These are phyloP conservation scores for Nepenthes mirabilis DNA, from an alignment of 148 eudicot species.

Conservation along the genomic window DNA sequence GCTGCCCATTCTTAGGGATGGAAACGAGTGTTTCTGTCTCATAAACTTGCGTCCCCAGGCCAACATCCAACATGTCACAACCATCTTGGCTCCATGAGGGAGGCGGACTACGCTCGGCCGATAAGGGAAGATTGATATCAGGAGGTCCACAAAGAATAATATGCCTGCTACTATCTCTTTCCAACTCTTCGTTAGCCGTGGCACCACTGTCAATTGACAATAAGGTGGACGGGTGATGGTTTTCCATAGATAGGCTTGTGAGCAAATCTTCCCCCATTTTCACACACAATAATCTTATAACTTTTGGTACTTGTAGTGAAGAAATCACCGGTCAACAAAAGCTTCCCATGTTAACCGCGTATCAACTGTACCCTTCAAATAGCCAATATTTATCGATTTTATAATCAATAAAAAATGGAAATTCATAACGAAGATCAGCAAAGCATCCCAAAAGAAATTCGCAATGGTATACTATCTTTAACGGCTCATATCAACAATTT, in stretches of 20 bases:
- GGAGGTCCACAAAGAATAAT: slow-evolving; percentile 51
- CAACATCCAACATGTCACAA: slow-evolving; percentile 63
- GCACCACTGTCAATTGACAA: slow-evolving; percentile 71
- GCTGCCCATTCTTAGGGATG: slow-evolving; percentile 37
- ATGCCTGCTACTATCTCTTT: slow-evolving; percentile 40
- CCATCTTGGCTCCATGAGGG: slow-evolving; percentile 37
- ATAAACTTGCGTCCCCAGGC: slow-evolving; percentile 47
- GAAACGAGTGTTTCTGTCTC: slow-evolving; percentile 32
- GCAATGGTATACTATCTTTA: no score
- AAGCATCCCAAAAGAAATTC: no score
- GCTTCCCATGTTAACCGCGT: no score
- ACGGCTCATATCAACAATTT: no score
- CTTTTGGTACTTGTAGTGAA: no score
- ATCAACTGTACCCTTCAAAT: no score
- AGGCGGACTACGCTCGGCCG: slow-evolving; percentile 57
- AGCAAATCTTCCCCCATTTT: slow-evolving; percentile 50
- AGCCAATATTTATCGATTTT: no score
- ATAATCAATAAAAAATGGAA: no score
- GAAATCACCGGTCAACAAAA: no score
- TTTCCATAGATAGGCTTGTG: slow-evolving; percentile 51
- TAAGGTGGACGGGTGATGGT: slow-evolving; percentile 57
- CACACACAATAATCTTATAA: not conserved
- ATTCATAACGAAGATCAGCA: no score
- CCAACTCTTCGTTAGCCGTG: slow-evolving; percentile 45
- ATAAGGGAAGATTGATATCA: slow-evolving; percentile 67